Percentiles rank a stretch among this genome's conserved stretches.
Conservation (phyloP, 2,329 filamentous ascomycete species). For the Fusarium sp. region DNA sequence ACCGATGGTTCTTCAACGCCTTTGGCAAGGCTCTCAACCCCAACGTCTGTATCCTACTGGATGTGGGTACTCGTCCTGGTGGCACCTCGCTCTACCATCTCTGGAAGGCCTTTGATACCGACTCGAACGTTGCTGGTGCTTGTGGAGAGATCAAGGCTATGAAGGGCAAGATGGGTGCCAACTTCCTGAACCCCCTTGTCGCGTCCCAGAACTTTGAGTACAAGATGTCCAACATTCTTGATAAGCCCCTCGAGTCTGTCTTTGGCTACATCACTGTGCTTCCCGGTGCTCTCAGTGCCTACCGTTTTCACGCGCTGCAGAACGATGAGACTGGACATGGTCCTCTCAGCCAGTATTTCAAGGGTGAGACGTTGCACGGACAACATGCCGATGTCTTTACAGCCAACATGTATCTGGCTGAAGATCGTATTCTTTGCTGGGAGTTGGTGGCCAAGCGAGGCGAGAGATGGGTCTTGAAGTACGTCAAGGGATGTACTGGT, state of each 20-base stretch:
- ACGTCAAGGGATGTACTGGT: constrained; percentile 95
- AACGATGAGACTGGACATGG: constrained; percentile 97
- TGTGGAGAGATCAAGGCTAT: constrained; percentile 98
- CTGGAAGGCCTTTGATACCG: constrained; percentile 98
- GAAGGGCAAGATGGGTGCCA: constrained; percentile 85
- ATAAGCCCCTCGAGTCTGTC: constrained; percentile 96
- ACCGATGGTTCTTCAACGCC: constrained; percentile 99
- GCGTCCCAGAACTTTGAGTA: constrained; percentile 99
- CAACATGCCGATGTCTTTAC: constrained; percentile 98
- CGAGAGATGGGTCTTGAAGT: constrained; percentile 97
- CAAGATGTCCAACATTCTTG: constrained; percentile 99
- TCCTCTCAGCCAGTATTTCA: constrained; percentile 97
- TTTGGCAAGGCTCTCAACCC: constrained; percentile 93
- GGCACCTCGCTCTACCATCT: constrained; percentile 94
- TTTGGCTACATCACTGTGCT: constrained; percentile 99
- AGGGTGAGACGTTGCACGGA: constrained; percentile 96
- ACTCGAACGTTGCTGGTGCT: constrained; percentile 96
- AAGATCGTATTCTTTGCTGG: constrained; percentile 92
- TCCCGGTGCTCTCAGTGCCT: constrained; percentile 93
- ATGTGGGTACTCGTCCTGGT: constrained; percentile 94
- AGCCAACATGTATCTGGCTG: constrained; percentile 94
- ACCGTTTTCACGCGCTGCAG: constrained; percentile 94
- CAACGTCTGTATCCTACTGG: constrained; percentile 95
- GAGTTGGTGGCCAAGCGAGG: constrained; percentile 95
- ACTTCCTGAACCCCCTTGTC: constrained; percentile 92